Base-by-base conservation (phyloP, 352 stramenopile genomes). In the Pythium scleroteichum region DNA sequence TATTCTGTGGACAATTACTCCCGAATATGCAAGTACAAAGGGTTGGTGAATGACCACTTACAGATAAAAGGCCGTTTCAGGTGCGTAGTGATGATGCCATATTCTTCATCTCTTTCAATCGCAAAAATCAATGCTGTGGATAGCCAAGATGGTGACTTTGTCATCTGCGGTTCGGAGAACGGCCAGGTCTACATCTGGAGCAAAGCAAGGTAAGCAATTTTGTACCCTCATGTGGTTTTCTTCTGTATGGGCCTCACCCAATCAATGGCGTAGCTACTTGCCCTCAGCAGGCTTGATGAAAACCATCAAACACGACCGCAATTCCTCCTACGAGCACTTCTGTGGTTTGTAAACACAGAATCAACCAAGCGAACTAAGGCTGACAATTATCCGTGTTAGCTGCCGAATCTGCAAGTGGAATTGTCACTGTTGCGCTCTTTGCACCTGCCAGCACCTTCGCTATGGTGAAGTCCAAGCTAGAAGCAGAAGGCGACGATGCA, bases 21-120 rank as follows among this genome's bases (percentile, higher is more conserved):
- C 35, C 76, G 86, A 62, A 87, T 95, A 76, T 91, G 80, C 73
- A 97, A 97, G 72, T 97, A 96, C 79, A 97, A 97, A 64, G 91
- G 90, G 7, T 70, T 91, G 12, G 75, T 96, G 40, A 96, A 89
- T 54, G 88, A 96, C 23, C 80, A 92, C 47, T 68, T 94, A 38
- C 85, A 94, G 66, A 94, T 94, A 71, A 94, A 94, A 66, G 85
- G 79, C 3, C 59, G 80, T 56, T 94, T 91, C 70, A 94, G 82
- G 80, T 92, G 56, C 10, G 29, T 33, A 7, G 1, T 32, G 46
- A 44, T 41, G 22, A 35, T 35, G 4, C 4, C 22, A 35, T 38
- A 5, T 35, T 35, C 29, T 10, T 35, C 10, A 10, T 10, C 10
- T 10, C 29, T 35, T 35, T 10, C 29, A 35, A 35, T 35, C n/a